Conservation (phyloP, 2,329 filamentous ascomycete genomes). For the Dactylellina sp. region DNA sequence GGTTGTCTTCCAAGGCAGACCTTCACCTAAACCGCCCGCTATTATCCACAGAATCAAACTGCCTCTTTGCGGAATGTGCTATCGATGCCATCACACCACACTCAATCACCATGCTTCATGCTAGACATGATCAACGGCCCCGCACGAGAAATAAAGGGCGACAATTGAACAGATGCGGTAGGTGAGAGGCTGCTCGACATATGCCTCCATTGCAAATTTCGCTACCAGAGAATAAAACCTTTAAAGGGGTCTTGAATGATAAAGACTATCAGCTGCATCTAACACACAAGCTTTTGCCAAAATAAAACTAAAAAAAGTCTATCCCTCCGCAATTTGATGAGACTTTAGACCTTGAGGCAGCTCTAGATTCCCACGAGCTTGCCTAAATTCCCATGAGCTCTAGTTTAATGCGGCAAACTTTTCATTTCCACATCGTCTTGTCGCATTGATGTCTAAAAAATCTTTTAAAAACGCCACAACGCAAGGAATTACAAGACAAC, state of each 20-base stretch:
- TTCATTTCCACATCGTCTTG: background rate
- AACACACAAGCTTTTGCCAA: no score
- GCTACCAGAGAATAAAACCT: constrained; percentile 16
- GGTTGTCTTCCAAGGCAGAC: constrained; percentile 35
- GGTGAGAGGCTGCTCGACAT: constrained; percentile 3
- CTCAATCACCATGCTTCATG: constrained; percentile 21
- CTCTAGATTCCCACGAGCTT: no score
- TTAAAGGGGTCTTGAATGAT: constrained; percentile 20
- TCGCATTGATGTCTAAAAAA: no score
- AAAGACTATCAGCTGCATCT: background rate
- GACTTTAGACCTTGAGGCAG: no score
- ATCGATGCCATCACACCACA: constrained; percentile 9
- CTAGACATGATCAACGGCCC: constrained; percentile 15
- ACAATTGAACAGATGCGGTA: constrained; percentile 16
- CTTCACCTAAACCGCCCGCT: constrained; percentile 3
- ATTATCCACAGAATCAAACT: background rate
- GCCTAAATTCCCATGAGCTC: constrained; percentile 17
- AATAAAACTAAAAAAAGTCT: no score
- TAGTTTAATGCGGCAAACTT: background rate
- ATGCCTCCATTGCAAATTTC: constrained; percentile 25
- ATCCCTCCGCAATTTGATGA: no score
- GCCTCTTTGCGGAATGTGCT: constrained; percentile 38
- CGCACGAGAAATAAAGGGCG: constrained; percentile 4
- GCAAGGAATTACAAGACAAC: background rate
- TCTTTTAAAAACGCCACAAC: constrained; percentile 25